Base-by-base conservation (phyloP, 2,329 filamentous ascomycete species). In the Ophiosphaerella korrae region DNA sequence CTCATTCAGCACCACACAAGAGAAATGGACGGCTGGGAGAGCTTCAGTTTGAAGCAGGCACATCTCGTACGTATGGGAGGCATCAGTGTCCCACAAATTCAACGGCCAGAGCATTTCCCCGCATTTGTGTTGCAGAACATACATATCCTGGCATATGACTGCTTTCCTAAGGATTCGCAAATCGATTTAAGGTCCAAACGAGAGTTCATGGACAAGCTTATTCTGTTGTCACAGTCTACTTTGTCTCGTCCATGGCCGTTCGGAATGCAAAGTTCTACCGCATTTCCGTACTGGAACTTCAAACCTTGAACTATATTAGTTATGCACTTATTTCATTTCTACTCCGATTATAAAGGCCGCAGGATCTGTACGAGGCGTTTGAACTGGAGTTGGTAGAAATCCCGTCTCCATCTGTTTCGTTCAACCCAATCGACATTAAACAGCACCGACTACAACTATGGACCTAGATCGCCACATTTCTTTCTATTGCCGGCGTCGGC, bases 1-100 rank as follows among this genome's bases (percentile, higher is more conserved):
- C n/a, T 23, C 11, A 26, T 44, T 2, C 32, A 44, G 18, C 32
- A 24, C 14, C n/a, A 14, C 16, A 36, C 42, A 21, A 23, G 32
- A 16, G 18, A 36, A 14, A n/a, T 44, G 13, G n/a, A 44, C 23
- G 42, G 23, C 9, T 44, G 32, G 42, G 32, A 36, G 32, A 13
- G 9, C 11, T 44, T 44, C 42, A 35, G n/a, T 4, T 24, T 36
- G 14, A 35, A 29, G n/a, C 42, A 44, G 23, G 42, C 42, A 8
- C 42, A 44, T 34, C 42, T 44, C 6, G 32, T 44, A 5, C 42
- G 42, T 5, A 44, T 44, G 42, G 42, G 42, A 23, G 42, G 42
- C 9, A 36, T 44, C 16, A 7, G 13, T 29, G 21, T 44, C 23
- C 42, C 42, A 3, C 32, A 36, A 14, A 16, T 44, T 9, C 6